These are phyloP conservation scores for Bipolaris gigantea DNA, from an alignment of 2,329 filamentous ascomycete genomes.

Conservation along the genomic window DNA sequence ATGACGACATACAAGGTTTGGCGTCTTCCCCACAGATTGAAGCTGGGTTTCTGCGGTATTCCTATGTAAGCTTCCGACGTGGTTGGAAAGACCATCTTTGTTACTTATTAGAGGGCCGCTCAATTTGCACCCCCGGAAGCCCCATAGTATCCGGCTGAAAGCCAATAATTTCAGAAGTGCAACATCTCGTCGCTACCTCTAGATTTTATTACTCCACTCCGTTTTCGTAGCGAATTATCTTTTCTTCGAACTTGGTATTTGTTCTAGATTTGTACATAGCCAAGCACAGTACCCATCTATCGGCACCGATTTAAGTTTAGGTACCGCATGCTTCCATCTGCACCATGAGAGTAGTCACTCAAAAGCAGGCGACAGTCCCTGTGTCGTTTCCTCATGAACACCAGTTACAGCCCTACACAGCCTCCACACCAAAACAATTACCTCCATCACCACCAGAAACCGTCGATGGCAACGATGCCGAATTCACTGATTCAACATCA, in stretches of 20 bases:
- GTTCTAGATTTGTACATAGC: neutral
- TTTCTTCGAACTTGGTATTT: neutral
- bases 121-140: constrained; percentile 9
- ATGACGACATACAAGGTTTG: constrained; percentile 24
- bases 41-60: constrained; percentile 21
- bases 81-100: constrained; percentile 10
- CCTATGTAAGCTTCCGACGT: constrained; percentile 10
- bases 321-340: neutral
- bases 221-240: neutral
- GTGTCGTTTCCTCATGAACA: constrained; percentile 18
- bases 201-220: neutral
- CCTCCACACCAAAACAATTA: constrained; percentile 22
- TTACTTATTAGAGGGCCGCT: constrained; percentile 14
- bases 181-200: neutral
- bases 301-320: neutral
- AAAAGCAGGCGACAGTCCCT: constrained; percentile 17
- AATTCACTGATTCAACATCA: constrained; percentile 19
- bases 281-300: neutral
- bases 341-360: constrained; percentile 25
- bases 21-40: constrained; percentile 28
- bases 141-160: neutral
- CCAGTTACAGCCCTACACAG: constrained; percentile 22
- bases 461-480: constrained; percentile 36
- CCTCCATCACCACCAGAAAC: constrained; percentile 44
- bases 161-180: neutral